A percentile compares a stretch with the other conserved stretches of the same genome.
Conservation (phyloP, 768 basidiomycete species). For the Hortiboletus flavorubellus region DNA sequence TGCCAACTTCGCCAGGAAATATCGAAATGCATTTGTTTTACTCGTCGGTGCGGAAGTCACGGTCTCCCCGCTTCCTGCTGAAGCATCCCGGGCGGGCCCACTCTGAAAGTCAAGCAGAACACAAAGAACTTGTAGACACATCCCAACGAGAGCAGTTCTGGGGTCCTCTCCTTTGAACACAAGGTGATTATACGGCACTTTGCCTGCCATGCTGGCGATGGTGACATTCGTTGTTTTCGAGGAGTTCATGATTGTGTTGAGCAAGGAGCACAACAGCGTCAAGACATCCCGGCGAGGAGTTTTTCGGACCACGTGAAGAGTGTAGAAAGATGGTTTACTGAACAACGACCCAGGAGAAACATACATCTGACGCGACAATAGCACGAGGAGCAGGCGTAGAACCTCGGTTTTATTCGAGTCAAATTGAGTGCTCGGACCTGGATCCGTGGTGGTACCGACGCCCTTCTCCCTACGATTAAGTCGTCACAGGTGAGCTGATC, state of each 20-base stretch:
- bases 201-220: constrained; percentile 70
- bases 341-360: constrained; percentile 66
- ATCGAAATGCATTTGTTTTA: constrained; percentile 84
- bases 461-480: constrained; percentile 78
- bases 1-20: constrained; percentile 88
- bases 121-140: constrained; percentile 75
- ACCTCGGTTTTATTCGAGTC: constrained; percentile 88
- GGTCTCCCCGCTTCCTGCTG: constrained; percentile 41
- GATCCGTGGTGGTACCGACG: constrained; percentile 81
- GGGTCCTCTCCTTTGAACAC: constrained; percentile 89
- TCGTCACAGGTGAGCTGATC: constrained; percentile 4
- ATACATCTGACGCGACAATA: constrained; percentile 91
- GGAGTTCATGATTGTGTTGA: constrained; percentile 87
- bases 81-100: constrained; percentile 60
- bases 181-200: constrained; percentile 85
- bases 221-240: constrained; percentile 46
- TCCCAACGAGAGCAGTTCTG: constrained; percentile 64
- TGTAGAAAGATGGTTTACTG: constrained; percentile 71
- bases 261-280: constrained; percentile 85
- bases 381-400: constrained; percentile 79
- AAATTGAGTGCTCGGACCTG: constrained; percentile 56
- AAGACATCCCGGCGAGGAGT: constrained; percentile 80
- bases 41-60: constrained; percentile 49
- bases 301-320: constrained; percentile 74
- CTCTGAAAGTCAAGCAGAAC: constrained; percentile 80